A percentile compares a stretch with the other conserved stretches of the same genome.
Conservation (phyloP, 2,329 filamentous ascomycete species). For the Colletotrichum phormii region DNA sequence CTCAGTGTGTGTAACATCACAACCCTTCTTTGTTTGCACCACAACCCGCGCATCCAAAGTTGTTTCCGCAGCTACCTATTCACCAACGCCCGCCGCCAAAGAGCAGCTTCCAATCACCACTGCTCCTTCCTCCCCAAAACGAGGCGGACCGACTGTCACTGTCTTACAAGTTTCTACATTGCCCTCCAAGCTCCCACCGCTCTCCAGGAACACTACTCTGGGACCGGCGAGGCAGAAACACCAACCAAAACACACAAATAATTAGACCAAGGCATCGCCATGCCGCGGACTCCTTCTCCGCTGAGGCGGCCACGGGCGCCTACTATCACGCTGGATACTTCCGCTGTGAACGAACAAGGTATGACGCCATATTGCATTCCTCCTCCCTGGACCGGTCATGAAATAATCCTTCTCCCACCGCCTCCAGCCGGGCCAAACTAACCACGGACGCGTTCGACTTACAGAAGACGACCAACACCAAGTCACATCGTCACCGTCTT, state of each 20-base stretch:
- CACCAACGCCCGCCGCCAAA: neutral
- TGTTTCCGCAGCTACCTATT: neutral
- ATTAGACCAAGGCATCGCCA: neutral
- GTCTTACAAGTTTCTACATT: neutral
- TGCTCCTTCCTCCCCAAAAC: neutral
- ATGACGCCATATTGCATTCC: conserved; percentile 26
- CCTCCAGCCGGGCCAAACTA: conserved; percentile 11
- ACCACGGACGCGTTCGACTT: conserved; percentile 3
- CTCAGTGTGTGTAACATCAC: neutral
- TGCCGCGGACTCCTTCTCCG: conserved; percentile 27
- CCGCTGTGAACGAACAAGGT: conserved; percentile 38
- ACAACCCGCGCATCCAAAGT: neutral
- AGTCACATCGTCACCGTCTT: conserved; percentile 22
- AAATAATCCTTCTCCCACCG: neutral
- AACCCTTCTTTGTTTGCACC: conserved; percentile 23
- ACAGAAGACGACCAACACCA: conserved; percentile 10
- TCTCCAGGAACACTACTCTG: neutral
- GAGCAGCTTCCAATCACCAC: neutral
- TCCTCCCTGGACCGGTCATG: conserved; percentile 12
- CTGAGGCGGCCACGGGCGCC: conserved; percentile 34
- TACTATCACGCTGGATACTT: conserved; percentile 38
- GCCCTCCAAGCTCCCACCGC: neutral
- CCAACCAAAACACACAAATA: neutral
- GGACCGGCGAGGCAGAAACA: neutral
- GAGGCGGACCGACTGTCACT: neutral